phyloP scores from a whole-genome alignment of 257 asterid genomes.

The Solanum stenotomum region DNA sequence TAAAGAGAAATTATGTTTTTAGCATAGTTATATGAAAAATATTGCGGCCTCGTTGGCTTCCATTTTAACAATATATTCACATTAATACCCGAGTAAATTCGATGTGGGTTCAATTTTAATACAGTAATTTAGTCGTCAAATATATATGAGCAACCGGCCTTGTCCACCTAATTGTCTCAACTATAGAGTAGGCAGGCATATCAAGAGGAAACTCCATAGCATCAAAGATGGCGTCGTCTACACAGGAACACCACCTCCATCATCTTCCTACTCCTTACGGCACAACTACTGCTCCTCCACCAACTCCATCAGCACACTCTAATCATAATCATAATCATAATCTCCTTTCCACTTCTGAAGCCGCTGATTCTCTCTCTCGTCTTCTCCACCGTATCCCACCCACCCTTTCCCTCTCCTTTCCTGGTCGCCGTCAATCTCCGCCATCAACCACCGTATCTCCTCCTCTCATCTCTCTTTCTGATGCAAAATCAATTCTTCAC shows the following conservation, averaged over 20 bases:
- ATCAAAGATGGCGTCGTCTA: conserved; percentile 35
- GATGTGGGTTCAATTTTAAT: not conserved
- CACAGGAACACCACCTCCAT: conserved; percentile 29
- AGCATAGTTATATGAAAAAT: too few relatives aligned
- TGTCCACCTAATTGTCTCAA: not conserved
- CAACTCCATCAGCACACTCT: conserved; percentile 52
- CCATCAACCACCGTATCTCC: conserved; percentile 18
- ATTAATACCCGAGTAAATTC: too few relatives aligned
- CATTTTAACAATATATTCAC: too few relatives aligned
- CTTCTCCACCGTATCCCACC: conserved; percentile 69
- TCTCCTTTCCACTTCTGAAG: conserved; percentile 16
- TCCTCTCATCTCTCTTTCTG: conserved; percentile 39
- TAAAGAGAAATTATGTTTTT: too few relatives aligned
- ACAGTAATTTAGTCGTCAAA: not conserved
- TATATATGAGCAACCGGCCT: not conserved
- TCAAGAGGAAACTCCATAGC: not conserved
- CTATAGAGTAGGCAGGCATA: not conserved
- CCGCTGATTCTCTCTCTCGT: conserved; percentile 35
- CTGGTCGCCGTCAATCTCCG: conserved; percentile 14
- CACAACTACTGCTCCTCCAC: conserved; percentile 62
- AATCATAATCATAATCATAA: not conserved
- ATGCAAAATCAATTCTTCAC: conserved; percentile 14
- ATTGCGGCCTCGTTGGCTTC: too few relatives aligned
- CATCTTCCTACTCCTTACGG: conserved; percentile 22
- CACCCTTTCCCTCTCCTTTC: conserved; percentile 38